A percentile compares a stretch with the other conserved stretches of the same genome.
These are phyloP conservation scores for Cadophora gregata DNA, from an alignment of 2,329 filamentous ascomycete species.

Conservation along the genomic window DNA sequence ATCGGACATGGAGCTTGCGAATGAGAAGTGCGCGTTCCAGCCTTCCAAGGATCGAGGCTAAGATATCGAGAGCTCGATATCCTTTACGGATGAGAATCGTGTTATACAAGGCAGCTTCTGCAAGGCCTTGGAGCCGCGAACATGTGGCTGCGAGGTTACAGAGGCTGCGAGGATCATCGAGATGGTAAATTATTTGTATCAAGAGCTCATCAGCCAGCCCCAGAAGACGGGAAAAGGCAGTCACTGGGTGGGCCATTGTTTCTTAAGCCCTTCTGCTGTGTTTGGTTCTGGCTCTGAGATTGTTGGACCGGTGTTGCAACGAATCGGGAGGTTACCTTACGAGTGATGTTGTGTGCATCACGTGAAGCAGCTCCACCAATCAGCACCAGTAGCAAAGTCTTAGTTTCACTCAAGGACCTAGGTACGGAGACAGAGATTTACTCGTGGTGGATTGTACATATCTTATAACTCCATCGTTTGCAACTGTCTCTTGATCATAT, in stretches of 20 bases:
- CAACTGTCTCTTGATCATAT: too few species aligned
- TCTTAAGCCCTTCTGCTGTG: not conserved
- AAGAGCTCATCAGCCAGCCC: constrained; percentile 15
- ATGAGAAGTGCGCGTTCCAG: constrained; percentile 6
- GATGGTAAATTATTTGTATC: constrained; percentile 8
- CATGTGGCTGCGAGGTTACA: constrained; percentile 5
- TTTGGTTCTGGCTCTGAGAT: not conserved
- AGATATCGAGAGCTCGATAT: not conserved
- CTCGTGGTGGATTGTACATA: too few species aligned
- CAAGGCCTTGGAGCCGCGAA: constrained; percentile 14
- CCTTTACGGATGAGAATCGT: constrained; percentile 15
- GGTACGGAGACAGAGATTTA: too few species aligned
- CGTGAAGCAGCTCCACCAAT: not conserved
- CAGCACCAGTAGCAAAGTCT: not conserved
- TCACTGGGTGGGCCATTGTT: not conserved
- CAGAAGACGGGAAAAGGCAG: not conserved
- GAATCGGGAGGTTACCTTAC: not conserved
- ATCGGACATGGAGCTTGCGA: constrained; percentile 13
- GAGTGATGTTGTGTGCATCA: not conserved
- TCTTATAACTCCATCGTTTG: too few species aligned
- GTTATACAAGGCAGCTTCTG: constrained; percentile 13
- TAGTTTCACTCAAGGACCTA: too few species aligned
- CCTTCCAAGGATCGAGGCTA: not conserved
- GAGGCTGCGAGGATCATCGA: constrained; percentile 5
- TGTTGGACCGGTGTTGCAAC: not conserved